Conservation (phyloP, 768 basidiomycete species). For the Rhodosporidiobolus sp. region DNA sequence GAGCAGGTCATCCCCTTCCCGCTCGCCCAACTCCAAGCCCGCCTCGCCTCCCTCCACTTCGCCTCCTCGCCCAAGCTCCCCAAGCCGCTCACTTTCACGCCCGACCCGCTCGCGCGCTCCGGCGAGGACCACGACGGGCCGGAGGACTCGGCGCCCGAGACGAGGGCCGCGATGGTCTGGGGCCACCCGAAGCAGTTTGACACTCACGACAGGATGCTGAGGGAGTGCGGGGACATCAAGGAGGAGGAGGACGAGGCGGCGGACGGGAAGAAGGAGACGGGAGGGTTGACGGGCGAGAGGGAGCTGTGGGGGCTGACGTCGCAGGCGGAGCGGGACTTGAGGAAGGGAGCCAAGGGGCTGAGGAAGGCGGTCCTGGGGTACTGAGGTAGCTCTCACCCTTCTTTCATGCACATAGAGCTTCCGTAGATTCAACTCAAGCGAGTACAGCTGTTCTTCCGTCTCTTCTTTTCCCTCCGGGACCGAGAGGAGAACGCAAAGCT, state of each 20-base stretch:
- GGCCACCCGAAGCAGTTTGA: slow-evolving; percentile 36
- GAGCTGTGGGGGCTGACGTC: slow-evolving; percentile 16
- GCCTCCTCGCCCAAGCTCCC: slow-evolving; percentile 1
- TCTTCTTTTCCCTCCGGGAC: too few relatives aligned
- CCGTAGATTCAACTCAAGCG: too few relatives aligned
- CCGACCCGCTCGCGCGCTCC: neutral
- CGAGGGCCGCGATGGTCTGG: slow-evolving; percentile 1
- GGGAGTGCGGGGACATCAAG: slow-evolving; percentile 16
- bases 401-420: too few relatives aligned
- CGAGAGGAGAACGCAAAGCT: too few relatives aligned
- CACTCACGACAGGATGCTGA: slow-evolving; percentile 21
- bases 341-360: slow-evolving; percentile 29
- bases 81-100: neutral
- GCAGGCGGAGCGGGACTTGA: slow-evolving; percentile 22
- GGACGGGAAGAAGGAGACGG: slow-evolving; percentile 5
- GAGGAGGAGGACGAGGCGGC: neutral
- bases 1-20: slow-evolving; percentile 39
- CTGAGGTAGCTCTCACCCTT: neutral
- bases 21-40: slow-evolving; percentile 36
- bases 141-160: slow-evolving; percentile 15
- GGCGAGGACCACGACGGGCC: neutral
- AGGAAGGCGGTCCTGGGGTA: slow-evolving; percentile 34
- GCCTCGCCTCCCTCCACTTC: slow-evolving; percentile 26
- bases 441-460: neutral
- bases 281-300: slow-evolving; percentile 13